Base-by-base conservation (phyloP, 768 basidiomycete species). In the Russula brevipes region DNA sequence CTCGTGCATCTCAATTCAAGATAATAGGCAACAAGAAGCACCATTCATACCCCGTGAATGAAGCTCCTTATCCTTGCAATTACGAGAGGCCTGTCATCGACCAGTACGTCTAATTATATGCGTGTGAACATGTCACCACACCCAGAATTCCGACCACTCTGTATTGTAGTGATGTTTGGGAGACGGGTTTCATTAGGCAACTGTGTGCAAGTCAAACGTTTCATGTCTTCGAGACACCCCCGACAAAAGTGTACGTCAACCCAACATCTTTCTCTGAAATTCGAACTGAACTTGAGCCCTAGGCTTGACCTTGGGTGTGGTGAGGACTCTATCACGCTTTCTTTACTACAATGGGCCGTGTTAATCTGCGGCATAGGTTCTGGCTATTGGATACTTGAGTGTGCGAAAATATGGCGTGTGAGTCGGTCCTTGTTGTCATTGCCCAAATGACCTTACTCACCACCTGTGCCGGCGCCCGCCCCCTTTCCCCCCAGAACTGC, bases 291-390 rank as follows among this genome's bases (percentile, higher is more conserved):
- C 38, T 30, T 57, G 24, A 1, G 44, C 63, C 33, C 36, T 67
- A 85, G 86, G 39, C 76, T 91, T 35, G 89, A 91, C 67, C 74
- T 91, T 50, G 89, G 88, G 10, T 89, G 88, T 69, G 88, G 86
- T 86, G 66, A 70, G 82, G 17, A 33, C 42, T 35, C 33, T 7
- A 45, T 31, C 11, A 9, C 41, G 7, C 76, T 9, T n/a, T 31
- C 49, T 52, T 33, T 44, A 17, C 54, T 44, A n/a, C 61, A 24
- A 49, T 39, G 36, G 44, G 33, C 35, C 39, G 38, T 59, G 1
- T 52, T 38, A 33, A 56, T 59, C 42, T 9, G 33, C 5, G 36
- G 35, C 36, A 38, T 67, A 86, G 86, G 88, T 7, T 83, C 85
- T n/a, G 89, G 88, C 16, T 80, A 82, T 17, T 91, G 89, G 89